Percentiles rank a stretch among this genome's conserved stretches.
Conservation (phyloP, 371 early-diverging fungal genomes). For the Entomophthora muscae region DNA sequence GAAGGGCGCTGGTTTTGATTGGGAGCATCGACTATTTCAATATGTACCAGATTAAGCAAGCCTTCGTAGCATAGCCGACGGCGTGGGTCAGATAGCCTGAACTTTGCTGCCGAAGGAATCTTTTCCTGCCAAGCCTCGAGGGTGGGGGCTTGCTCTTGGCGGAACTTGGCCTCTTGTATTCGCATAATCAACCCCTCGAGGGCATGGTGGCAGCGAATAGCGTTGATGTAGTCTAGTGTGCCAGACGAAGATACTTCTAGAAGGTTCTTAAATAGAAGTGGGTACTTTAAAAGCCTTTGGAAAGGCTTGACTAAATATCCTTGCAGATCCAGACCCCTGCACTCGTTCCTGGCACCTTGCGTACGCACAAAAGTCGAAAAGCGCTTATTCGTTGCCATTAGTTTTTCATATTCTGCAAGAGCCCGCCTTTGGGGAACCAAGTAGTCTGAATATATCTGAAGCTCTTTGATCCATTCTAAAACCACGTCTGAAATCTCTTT, state of each 20-base stretch:
- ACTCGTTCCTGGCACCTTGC: neutral
- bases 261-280: slow-evolving; percentile 2
- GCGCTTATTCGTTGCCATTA: neutral
- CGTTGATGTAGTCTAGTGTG: slow-evolving; percentile 1
- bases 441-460: slow-evolving; percentile 4
- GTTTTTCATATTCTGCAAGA: neutral
- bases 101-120: neutral
- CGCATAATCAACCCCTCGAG: neutral
- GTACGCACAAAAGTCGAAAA: neutral
- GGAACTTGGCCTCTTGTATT: neutral
- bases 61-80: neutral
- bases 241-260: neutral
- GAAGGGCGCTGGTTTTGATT: neutral
- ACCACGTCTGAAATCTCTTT: neutral
- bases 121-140: neutral
- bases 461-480: neutral
- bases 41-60: neutral
- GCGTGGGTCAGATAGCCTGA: neutral
- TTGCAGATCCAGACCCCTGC: neutral
- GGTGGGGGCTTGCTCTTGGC: neutral
- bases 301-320: slow-evolving; percentile 4
- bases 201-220: neutral
- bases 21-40: neutral
- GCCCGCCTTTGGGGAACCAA: neutral
- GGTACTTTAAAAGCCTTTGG: slow-evolving; percentile 1